Base-by-base conservation (phyloP, 1,284 basidiomycete genomes). In the Meira miltonrushii region DNA sequence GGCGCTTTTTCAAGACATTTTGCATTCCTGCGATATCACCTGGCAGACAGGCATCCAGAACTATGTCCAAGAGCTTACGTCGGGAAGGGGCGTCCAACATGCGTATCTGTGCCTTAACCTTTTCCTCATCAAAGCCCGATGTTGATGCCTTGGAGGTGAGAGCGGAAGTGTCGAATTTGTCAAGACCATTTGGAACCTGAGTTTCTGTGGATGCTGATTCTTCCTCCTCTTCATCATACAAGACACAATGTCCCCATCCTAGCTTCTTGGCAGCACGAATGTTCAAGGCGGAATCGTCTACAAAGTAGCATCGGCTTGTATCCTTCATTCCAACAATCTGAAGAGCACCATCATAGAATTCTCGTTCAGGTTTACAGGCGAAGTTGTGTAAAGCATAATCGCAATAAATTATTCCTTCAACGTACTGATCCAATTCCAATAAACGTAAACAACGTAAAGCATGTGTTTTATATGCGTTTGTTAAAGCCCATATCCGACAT, bases 391-490 rank as follows among this genome's bases (percentile, higher is more conserved):
- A 60, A 8, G 82, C 79, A 67, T 93, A 93, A 79, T 93, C 86
- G 72, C 90, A 93, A 72, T 82, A 93, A 9, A 90, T 84, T 13
- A 92, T 77, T 12, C 85, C 88, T 67, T 93, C 90, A 58, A 93
- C 81, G 53, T 86, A 84, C 70, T 90, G 87, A 17, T 85, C 83
- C 12, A 93, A 79, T 50, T 85, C 81, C 40, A 93, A 81, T 38
- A 92, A 88, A 10, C 82, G 81, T 51, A 93, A 82, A 1, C 92
- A 90, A 28, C 91, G 84, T 65, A 84, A 81, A 5, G 91, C 90
- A 43, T 62, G 61, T 15, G 49, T 56, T 49, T 68, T 72, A 61
- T 77, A 77, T 5, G 74, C 74, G n/a, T 77, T 77, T 23, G 74
- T 77, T 13, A 72, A 59, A 1, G 73, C 73, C 49, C 67, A 74